Evolutionary conservation across 2,329 filamentous ascomycete genomes (phyloP).

Genomic region (Talaromyces marneffei): DNA sequence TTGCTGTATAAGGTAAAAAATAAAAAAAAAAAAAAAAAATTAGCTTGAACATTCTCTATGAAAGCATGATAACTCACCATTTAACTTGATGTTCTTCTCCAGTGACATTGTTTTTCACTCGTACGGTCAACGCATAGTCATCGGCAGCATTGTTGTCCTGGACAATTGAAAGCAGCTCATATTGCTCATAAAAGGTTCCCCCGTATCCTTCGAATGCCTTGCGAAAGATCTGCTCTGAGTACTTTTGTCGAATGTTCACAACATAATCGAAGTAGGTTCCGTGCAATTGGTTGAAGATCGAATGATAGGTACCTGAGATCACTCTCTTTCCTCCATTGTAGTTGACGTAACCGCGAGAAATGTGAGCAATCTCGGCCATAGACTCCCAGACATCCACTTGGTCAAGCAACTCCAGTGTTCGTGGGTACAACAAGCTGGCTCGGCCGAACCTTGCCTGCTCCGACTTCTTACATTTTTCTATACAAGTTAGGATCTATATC

Average conservation of each 20-base stretch:
- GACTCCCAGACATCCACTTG: constrained; percentile 1
- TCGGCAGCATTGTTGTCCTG: constrained; percentile 1
- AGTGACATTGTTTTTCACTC: background rate
- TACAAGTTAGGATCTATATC: background rate
- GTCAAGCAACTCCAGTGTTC: background rate
- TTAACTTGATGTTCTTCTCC: background rate
- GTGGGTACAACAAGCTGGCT: background rate
- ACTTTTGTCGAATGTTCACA: background rate
- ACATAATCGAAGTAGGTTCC: background rate
- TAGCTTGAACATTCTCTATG: background rate
- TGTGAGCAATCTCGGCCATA: constrained; percentile 6
- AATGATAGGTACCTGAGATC: constrained; percentile 3
- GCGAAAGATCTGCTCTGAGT: background rate
- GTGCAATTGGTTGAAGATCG: background rate
- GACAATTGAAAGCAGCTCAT: constrained; percentile 3
- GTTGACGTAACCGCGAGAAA: constrained; percentile 5
- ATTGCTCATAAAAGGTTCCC: background rate
- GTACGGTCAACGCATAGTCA: constrained; percentile 2
- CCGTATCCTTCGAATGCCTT: background rate
- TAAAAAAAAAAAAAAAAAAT: too few relatives aligned
- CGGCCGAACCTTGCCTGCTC: background rate
- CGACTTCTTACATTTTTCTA: constrained; percentile 1
- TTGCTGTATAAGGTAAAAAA: too few relatives aligned
- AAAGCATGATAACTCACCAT: background rate
- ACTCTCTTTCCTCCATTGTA: constrained; percentile 4